These are phyloP conservation scores for Lactarius tabidus DNA, from an alignment of 768 basidiomycete species.

Conservation along the genomic window DNA sequence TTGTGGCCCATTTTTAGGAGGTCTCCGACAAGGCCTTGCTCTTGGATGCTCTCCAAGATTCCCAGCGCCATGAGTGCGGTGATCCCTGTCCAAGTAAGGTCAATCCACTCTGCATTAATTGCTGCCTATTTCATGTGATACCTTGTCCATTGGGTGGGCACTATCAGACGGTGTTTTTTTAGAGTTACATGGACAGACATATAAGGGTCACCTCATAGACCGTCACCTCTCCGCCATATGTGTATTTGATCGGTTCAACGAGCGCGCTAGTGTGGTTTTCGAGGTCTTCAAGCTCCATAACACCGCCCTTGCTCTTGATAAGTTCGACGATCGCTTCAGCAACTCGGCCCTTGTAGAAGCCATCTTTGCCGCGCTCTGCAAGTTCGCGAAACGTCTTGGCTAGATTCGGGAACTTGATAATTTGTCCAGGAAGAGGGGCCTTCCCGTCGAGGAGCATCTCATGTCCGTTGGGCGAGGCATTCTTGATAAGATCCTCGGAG, in stretches of 20 bases:
- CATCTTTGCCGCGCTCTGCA: conserved; percentile 78
- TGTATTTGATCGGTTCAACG: conserved; percentile 90
- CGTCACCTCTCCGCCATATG: conserved; percentile 79
- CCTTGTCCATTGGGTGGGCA: conserved; percentile 98
- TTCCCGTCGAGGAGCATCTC: conserved; percentile 86
- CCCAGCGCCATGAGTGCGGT: conserved; percentile 92
- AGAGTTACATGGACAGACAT: conserved; percentile 7
- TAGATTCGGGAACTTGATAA: conserved; percentile 76
- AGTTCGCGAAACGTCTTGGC: conserved; percentile 80
- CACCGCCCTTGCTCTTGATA: conserved; percentile 79
- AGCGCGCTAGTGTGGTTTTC: conserved; percentile 74
- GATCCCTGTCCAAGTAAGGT: conserved; percentile 47
- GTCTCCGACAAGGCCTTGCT: conserved; percentile 61
- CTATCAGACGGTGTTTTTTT: conserved; percentile 28
- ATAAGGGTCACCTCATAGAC: conserved; percentile 70
- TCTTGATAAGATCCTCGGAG: conserved; percentile 68
- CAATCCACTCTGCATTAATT: not conserved
- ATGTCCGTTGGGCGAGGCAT: conserved; percentile 77
- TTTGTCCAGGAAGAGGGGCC: conserved; percentile 81
- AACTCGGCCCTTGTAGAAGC: conserved; percentile 90
- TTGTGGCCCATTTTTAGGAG: conserved; percentile 85
- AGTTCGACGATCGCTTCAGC: conserved; percentile 88
- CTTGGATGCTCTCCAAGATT: conserved; percentile 83
- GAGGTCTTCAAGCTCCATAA: conserved; percentile 93
- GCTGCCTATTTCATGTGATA: not conserved